A percentile compares a stretch with the other conserved stretches of the same genome.
These are phyloP conservation scores for Clarireedia hainanense DNA, from an alignment of 2,329 filamentous ascomycete genomes.

Conservation along the genomic window DNA sequence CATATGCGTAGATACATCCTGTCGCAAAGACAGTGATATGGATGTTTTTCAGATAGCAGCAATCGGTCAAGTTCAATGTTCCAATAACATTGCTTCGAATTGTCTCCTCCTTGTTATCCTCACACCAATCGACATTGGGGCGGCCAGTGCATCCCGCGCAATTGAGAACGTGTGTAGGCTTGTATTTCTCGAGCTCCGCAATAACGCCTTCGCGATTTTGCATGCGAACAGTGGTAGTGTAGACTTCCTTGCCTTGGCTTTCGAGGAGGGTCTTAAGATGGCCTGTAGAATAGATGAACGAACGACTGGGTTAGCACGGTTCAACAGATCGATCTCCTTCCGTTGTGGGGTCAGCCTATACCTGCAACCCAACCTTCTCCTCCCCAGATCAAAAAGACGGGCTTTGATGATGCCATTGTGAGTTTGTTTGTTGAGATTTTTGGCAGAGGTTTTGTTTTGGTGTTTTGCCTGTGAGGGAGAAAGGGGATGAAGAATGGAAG, in stretches of 20 bases:
- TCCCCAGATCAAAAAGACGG: slow-evolving; percentile 55
- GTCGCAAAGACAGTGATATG: slow-evolving; percentile 61
- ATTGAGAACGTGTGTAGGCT: slow-evolving; percentile 60
- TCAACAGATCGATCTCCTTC: not conserved
- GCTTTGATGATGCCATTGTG: slow-evolving; percentile 13
- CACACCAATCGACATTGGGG: slow-evolving; percentile 65
- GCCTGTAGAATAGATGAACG: slow-evolving; percentile 24
- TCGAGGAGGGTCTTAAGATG: slow-evolving; percentile 52
- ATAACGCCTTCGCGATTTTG: slow-evolving; percentile 52
- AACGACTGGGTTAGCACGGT: slow-evolving; percentile 2
- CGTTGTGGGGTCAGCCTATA: not conserved
- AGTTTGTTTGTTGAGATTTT: not conserved
- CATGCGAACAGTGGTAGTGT: slow-evolving; percentile 56
- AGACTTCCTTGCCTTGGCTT: slow-evolving; percentile 50
- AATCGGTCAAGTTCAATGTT: slow-evolving; percentile 54
- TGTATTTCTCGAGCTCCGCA: slow-evolving; percentile 47
- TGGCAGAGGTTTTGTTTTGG: too few species aligned
- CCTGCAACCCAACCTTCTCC: slow-evolving; percentile 47
- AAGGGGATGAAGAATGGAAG: not conserved
- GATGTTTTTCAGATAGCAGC: slow-evolving; percentile 49
- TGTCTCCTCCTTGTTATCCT: slow-evolving; percentile 60
- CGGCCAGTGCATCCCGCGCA: slow-evolving; percentile 58
- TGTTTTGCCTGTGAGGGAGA: too few species aligned
- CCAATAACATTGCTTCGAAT: slow-evolving; percentile 61
- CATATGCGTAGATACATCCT: slow-evolving; percentile 60